Base-by-base conservation (phyloP, 208 protist genomes). In the Polymyxa betae region DNA sequence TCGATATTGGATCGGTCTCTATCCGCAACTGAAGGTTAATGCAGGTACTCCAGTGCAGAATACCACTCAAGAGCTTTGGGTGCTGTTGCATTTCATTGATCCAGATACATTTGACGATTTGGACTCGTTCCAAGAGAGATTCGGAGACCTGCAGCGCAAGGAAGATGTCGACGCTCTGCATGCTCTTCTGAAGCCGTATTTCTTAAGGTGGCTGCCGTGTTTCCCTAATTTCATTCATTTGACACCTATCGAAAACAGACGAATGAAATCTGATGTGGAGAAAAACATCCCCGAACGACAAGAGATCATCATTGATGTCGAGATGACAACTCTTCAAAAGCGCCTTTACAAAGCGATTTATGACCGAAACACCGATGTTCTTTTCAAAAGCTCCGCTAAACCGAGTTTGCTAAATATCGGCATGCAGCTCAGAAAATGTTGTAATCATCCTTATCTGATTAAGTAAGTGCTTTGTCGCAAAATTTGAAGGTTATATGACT, bases 11-110 rank as follows among this genome's bases (percentile, higher is more conserved):
- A 99, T 94, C 98, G 99, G 93, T 20, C 12, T 82, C 5, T 20
- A n/a, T n/a, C n/a, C n/a, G n/a, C n/a, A n/a, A n/a, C n/a, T n/a
- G n/a, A n/a, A n/a, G n/a, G n/a, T n/a, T n/a, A n/a, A n/a, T n/a
- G n/a, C 91, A 0, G 87, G 87, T 32, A 89, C 87, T n/a, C 87
- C 87, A n/a, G n/a, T 89, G 20, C 87, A 89, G 38, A 89, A 89
- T 29, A 45, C 29, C 0, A 52, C 20, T 0, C 0, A 89, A 68
- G 98, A 99, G 94, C 94, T 99, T 43, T 99, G 98, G 97, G 95
- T 97, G 38, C 94, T 99, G 49, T 94, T 99, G 38, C 97, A 99
- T 93, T 99, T 99, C 92, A 92, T 99, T 1, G 96, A 98, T 38
- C 98, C 98, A 10, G 92, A 96, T 45, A 92, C 98, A 0, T 99